phyloP scores from a whole-genome alignment of 176 grass and related monocot genomes.

The Hordeum vulgare region DNA sequence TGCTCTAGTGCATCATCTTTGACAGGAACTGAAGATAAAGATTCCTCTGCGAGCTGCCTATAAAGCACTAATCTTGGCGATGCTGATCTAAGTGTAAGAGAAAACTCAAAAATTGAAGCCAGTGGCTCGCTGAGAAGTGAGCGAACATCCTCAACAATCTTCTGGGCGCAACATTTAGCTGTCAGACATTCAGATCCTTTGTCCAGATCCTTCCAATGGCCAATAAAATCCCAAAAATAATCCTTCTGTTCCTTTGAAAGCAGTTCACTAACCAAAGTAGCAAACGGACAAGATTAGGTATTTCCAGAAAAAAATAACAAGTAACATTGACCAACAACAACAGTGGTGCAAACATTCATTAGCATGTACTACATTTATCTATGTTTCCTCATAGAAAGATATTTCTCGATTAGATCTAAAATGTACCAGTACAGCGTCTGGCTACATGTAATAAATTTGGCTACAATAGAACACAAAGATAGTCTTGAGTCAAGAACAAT shows the following conservation, averaged over 20 bases:
- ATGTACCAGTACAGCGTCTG: neutral
- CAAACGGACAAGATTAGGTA: conserved; percentile 16
- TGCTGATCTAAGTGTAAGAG: conserved; percentile 88
- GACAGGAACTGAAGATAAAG: conserved; percentile 58
- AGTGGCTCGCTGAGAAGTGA: conserved; percentile 67
- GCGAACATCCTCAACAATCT: conserved; percentile 59
- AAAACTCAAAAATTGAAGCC: conserved; percentile 80
- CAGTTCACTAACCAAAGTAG: conserved; percentile 51
- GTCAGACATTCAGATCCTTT: conserved; percentile 77
- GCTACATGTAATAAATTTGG: neutral
- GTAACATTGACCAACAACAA: neutral
- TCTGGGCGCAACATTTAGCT: conserved; percentile 77
- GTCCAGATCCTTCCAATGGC: conserved; percentile 67
- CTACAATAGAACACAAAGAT: neutral
- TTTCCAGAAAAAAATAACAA: conserved; percentile 3
- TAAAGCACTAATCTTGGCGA: conserved; percentile 87
- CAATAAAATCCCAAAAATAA: conserved; percentile 77
- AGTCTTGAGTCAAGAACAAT: neutral
- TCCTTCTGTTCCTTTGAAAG: conserved; percentile 81
- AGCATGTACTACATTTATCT: neutral
- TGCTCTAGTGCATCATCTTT: conserved; percentile 31
- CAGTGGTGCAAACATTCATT: conserved; percentile 4
- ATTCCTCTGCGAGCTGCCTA: conserved; percentile 78
- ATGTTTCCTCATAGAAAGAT: neutral
- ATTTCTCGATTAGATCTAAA: conserved; percentile 3